Base-by-base conservation (phyloP, 805 yeast genomes). In the Kockiozyma suomiensis region DNA sequence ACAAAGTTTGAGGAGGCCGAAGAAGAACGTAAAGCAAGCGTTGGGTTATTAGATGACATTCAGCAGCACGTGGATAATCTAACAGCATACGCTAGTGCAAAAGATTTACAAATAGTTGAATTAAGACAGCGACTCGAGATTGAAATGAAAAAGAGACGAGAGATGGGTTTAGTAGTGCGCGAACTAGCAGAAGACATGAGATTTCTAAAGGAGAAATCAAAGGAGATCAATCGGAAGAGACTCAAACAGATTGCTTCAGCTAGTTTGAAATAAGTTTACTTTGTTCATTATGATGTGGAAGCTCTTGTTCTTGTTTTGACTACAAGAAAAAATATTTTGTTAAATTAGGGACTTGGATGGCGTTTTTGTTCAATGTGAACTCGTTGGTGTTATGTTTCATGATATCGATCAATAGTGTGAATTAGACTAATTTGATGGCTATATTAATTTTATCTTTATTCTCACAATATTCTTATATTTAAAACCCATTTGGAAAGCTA, bases 51-150 rank as follows among this genome's bases (percentile, higher is more conserved):
- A 15, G 59, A 55, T 2, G 65, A 61, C 2, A 26, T 46, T 8
- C 59, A 50, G 33, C 41, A 47, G 38, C 50, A 56, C 51, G 40
- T 47, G 19, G 64, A 60, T 10, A 35, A 41, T n/a, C 6, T 61
- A 32, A 53, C 62, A 21, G 12, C 19, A 5, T 58, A 47, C 25
- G 65, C 62, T 6, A 25, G 52, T 21, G 42, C 15, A n/a, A 54
- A 58, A 17, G 65, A 58, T 25, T 3, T 26, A 15, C 28, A 40
- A 23, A 33, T 58, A 2, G 17, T 38, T 12, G 56, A 49, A n/a
- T 41, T 61, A 21, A 42, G 25, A 37, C 50, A 32, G 33, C 21
- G 38, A 23, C 46, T 61, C 10, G 62, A 28, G 13, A 26, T 13
- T 3, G 59, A 61, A 41, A 15, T 37, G 28, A 35, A 45, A 50